Percentiles rank a stretch among this genome's conserved stretches.
These are phyloP conservation scores for Saitozyma sp. DNA, from an alignment of 768 basidiomycete genomes.

Conservation along the genomic window DNA sequence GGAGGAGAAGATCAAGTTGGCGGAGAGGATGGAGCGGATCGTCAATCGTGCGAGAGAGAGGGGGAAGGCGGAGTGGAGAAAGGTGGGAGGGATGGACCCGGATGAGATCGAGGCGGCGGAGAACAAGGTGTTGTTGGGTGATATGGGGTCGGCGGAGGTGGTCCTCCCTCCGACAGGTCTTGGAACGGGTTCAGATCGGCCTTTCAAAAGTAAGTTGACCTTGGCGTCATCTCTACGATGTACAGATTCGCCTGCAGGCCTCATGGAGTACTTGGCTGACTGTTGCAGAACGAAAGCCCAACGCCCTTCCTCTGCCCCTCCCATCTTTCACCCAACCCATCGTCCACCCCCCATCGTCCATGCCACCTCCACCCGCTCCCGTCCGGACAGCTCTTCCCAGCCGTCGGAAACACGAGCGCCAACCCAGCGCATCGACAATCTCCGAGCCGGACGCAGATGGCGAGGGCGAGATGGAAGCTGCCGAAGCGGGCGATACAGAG, in stretches of 20 bases:
- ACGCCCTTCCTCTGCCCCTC: constrained; percentile 28
- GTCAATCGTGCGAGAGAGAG: constrained; percentile 41
- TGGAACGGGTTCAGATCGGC: constrained; percentile 29
- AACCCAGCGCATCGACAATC: background rate
- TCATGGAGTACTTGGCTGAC: constrained; percentile 2
- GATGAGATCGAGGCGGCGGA: constrained; percentile 27
- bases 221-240: background rate
- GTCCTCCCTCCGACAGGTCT: constrained; percentile 35
- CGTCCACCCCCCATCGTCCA: constrained; percentile 19
- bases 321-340: constrained; percentile 19
- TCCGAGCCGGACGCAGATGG: constrained; percentile 21
- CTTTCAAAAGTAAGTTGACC: constrained; percentile 38
- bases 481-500: constrained; percentile 59
- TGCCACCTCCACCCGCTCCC: constrained; percentile 32
- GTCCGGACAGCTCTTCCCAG: background rate
- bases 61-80: constrained; percentile 47
- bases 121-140: constrained; percentile 14
- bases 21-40: constrained; percentile 43
- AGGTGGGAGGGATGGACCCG: constrained; percentile 45
- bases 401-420: background rate
- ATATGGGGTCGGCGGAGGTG: constrained; percentile 34
- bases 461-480: constrained; percentile 56
- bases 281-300: constrained; percentile 39
- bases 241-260: background rate
- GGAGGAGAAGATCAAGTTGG: constrained; percentile 45